phyloP scores from a whole-genome alignment of 2,329 filamentous ascomycete species.

The Trichoderma hamatum region DNA sequence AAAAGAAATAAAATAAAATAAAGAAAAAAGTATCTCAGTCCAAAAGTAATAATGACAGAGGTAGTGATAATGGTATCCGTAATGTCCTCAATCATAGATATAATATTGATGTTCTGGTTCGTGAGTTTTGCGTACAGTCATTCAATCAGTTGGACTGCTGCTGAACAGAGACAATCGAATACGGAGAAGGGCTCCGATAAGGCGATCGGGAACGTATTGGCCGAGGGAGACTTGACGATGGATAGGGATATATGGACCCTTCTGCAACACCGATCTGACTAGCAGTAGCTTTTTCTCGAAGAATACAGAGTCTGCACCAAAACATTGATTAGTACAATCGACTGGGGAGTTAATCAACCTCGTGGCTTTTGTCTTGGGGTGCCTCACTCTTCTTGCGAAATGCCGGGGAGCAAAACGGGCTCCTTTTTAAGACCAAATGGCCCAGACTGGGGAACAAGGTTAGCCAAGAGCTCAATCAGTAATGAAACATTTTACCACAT shows the following conservation, averaged over 20 bases:
- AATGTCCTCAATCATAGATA: slow-evolving; percentile 10
- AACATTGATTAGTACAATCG: slow-evolving; percentile 1
- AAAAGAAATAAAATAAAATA: background rate
- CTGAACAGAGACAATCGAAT: slow-evolving; percentile 14
- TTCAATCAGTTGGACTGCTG: slow-evolving; percentile 7
- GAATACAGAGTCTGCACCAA: slow-evolving; percentile 48
- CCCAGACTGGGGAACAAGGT: slow-evolving; percentile 51
- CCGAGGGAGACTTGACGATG: slow-evolving; percentile 29
- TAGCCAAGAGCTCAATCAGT: slow-evolving; percentile 28
- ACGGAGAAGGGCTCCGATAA: slow-evolving; percentile 21
- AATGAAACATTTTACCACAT: background rate
- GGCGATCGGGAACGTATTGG: slow-evolving; percentile 24
- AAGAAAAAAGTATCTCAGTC: background rate
- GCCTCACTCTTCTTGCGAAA: slow-evolving; percentile 62
- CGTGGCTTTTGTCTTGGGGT: background rate
- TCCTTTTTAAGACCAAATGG: slow-evolving; percentile 63
- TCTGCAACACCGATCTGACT: slow-evolving; percentile 52
- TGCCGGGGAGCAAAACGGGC: slow-evolving; percentile 55
- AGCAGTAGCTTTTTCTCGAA: slow-evolving; percentile 57
- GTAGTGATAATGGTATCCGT: background rate
- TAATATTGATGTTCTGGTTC: slow-evolving; percentile 6
- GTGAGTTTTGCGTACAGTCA: background rate
- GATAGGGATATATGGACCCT: slow-evolving; percentile 33
- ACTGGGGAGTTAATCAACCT: background rate
- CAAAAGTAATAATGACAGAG: background rate